phyloP scores from a whole-genome alignment of 768 basidiomycete species.

The Suillus occidentalis region DNA sequence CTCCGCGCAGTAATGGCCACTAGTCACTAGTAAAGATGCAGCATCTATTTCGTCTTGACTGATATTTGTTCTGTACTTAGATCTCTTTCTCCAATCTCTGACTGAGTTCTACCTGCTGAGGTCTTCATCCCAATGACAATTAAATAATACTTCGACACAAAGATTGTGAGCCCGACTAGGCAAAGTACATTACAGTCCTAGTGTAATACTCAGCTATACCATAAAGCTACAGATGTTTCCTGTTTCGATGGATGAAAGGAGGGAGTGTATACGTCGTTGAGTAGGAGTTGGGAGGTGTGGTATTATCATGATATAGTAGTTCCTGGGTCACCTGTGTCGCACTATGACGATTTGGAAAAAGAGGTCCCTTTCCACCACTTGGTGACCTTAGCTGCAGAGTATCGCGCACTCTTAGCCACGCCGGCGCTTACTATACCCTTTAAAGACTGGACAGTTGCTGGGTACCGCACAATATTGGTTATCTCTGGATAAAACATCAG shows the following conservation, averaged over 20 bases:
- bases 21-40: too few relatives aligned
- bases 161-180: background rate
- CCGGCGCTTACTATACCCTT: slow-evolving; percentile 89
- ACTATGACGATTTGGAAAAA: slow-evolving; percentile 12
- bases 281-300: background rate
- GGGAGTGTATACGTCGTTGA: background rate
- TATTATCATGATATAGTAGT: background rate
- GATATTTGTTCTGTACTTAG: background rate
- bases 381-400: slow-evolving; percentile 70
- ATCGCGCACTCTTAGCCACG: slow-evolving; percentile 72
- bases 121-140: background rate
- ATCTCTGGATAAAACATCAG: slow-evolving; percentile 52
- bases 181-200: background rate
- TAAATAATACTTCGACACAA: background rate
- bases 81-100: background rate
- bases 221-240: slow-evolving; percentile 1
- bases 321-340: background rate
- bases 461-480: slow-evolving; percentile 72
- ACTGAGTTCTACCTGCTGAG: too few relatives aligned
- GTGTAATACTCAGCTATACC: slow-evolving; percentile 1
- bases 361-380: slow-evolving; percentile 72
- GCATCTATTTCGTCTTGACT: too few relatives aligned
- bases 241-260: background rate
- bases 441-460: slow-evolving; percentile 79
- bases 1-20: too few relatives aligned